Evolutionary conservation across 2,329 filamentous ascomycete species (phyloP).

Genomic region (Nakataea oryzae): DNA sequence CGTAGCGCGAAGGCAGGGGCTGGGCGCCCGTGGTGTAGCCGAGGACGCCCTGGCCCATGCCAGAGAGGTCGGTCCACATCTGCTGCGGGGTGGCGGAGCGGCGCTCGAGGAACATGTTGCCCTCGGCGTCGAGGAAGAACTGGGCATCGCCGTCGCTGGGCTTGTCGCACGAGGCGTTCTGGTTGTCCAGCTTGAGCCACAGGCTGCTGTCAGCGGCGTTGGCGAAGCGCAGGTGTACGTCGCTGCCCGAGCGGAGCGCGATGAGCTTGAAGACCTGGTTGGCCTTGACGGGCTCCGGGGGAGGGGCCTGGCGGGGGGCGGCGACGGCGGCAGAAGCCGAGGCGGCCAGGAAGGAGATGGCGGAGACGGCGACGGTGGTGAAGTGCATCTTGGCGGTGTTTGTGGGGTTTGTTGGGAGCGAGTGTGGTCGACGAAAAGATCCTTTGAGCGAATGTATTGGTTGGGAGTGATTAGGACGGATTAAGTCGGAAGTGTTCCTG

Average conservation of each 20-base stretch:
- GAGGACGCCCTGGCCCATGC: conserved; percentile 26
- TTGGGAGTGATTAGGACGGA: background rate
- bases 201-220: conserved; percentile 33
- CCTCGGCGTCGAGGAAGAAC: conserved; percentile 36
- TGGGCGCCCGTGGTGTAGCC: conserved; percentile 38
- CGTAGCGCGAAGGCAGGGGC: conserved; percentile 22
- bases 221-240: conserved; percentile 33
- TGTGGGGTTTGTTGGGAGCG: background rate
- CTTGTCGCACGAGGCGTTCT: conserved; percentile 38
- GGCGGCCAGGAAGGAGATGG: conserved; percentile 16
- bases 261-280: conserved; percentile 34
- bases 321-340: conserved; percentile 18
- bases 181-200: conserved; percentile 28
- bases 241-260: conserved; percentile 36
- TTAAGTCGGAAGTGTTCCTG: background rate
- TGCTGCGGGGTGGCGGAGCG: conserved; percentile 30
- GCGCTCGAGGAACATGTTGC: conserved; percentile 36
- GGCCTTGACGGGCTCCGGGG: conserved; percentile 13
- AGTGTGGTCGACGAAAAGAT: background rate
- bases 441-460: background rate
- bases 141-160: conserved; percentile 29
- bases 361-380: conserved; percentile 53
- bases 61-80: conserved; percentile 32
- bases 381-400: conserved; percentile 12
- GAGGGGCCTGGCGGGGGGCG: conserved; percentile 10